These are phyloP conservation scores for Thielaviopsis populi DNA, from an alignment of 2,329 filamentous ascomycete genomes.

Conservation along the genomic window DNA sequence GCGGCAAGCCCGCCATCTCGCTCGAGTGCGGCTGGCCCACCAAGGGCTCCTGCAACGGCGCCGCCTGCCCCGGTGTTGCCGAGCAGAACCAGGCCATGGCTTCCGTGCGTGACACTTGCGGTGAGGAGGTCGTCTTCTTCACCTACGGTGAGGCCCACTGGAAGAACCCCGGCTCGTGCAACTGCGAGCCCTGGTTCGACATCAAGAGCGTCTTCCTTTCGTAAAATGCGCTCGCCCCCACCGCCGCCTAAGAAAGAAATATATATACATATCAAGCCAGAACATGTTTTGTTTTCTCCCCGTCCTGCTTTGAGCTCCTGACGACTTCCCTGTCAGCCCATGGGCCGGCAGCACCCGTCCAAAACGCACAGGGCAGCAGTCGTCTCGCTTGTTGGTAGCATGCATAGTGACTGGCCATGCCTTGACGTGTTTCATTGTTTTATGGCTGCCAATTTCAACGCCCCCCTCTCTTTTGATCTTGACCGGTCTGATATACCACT, in stretches of 20 bases:
- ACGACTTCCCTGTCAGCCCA: background rate
- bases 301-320: background rate
- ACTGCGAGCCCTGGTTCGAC: conserved; percentile 72
- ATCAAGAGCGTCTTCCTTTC: conserved; percentile 23
- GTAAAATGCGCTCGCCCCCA: background rate
- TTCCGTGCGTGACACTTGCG: conserved; percentile 50
- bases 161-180: conserved; percentile 57
- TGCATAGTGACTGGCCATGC: background rate
- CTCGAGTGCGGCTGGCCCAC: conserved; percentile 87
- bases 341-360: too few relatives aligned
- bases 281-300: conserved; percentile 1
- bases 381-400: background rate
- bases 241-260: background rate
- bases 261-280: background rate
- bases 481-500: background rate
- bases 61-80: conserved; percentile 47
- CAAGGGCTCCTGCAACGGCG: conserved; percentile 52
- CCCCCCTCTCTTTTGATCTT: background rate
- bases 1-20: conserved; percentile 63
- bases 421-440: too few relatives aligned
- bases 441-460: too few relatives aligned
- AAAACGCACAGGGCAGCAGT: too few relatives aligned
- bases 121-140: conserved; percentile 65
- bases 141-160: conserved; percentile 64
- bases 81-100: conserved; percentile 61